Evolutionary conservation across 352 stramenopile genomes (phyloP).

Genomic region (Phytophthora megakarya): DNA sequence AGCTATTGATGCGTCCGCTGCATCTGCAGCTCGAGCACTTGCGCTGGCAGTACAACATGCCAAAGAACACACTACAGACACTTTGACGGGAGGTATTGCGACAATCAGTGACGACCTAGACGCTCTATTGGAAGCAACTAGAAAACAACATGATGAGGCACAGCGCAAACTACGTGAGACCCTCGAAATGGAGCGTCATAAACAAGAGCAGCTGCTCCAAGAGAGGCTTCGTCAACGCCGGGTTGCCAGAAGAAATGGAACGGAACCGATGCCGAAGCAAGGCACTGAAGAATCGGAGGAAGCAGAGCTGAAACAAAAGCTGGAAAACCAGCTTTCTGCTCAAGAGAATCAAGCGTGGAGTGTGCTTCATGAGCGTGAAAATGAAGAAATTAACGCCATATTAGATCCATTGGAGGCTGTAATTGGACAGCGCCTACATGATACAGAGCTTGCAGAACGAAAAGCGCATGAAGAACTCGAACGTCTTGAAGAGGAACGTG

Average conservation of each 20-base stretch:
- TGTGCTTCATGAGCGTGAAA: conserved; percentile 4
- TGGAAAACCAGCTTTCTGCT: conserved; percentile 11
- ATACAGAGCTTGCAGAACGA: conserved; percentile 27
- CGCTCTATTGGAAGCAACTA: conserved; percentile 19
- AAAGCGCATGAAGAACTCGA: conserved; percentile 36
- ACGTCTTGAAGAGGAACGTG: conserved; percentile 33
- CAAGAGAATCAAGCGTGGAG: conserved; percentile 25
- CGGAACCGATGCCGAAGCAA: not conserved
- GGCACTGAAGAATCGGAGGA: conserved; percentile 29
- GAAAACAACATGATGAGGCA: conserved; percentile 24
- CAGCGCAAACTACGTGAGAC: conserved; percentile 18
- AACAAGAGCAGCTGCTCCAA: conserved; percentile 36
- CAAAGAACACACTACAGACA: conserved; percentile 13
- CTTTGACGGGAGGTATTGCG: conserved; percentile 19
- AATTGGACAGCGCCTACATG: conserved; percentile 13
- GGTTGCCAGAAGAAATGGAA: conserved; percentile 14
- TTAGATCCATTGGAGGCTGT: conserved; percentile 25
- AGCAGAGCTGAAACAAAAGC: conserved; percentile 14
- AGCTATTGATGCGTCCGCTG: conserved; percentile 25
- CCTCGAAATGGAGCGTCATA: conserved; percentile 35
- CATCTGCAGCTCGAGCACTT: conserved; percentile 17
- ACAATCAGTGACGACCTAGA: conserved; percentile 28
- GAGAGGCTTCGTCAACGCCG: conserved; percentile 35
- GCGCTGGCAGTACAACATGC: conserved; percentile 17
- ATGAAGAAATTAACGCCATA: conserved; percentile 22